Evolutionary conservation across 2,329 filamentous ascomycete genomes (phyloP), one percentile per base, ranked within the genome.

Genomic region (Exophiala xenobiotica): DNA sequence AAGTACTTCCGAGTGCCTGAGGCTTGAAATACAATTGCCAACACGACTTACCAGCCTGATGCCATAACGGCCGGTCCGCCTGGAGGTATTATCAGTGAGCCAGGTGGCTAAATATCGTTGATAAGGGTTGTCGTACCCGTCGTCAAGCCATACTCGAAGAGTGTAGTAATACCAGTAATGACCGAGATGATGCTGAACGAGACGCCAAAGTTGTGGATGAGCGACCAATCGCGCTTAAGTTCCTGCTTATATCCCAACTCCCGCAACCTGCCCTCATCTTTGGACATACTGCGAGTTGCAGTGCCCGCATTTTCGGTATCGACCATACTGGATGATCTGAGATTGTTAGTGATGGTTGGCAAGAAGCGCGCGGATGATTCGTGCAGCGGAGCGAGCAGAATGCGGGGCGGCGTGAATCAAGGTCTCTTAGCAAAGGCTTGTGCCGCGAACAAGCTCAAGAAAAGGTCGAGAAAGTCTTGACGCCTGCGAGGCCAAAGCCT

Each of bases 161-260:
- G 67, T 0, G 80, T 83, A 0, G 79, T 81, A 37, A 82, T 73
- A 44, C 80, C 80, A 1, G 79, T 82, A 53, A 83, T 79, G 44
- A 83, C 78, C 48, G 79, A 77, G 62, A 83, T 82, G 59, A 83
- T 82, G 4, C 78, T 80, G 63, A 82, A 83, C 0, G 78, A 82
- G 5, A 82, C 78, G 22, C 80, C 80, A 67, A 83, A 83, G 61
- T 82, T 83, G 60, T 83, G 80, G 45, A 77, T 67, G 53, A 82
- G 60, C 3, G 77, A 75, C 80, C 80, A 83, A 63, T 81, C 78
- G 42, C 80, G 71, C 27, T 74, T 73, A 56, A 83, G 64, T 59
- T 82, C 79, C 54, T 83, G 80, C 63, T 80, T 78, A 64, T 83
- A 84, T 1, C 81, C 81, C 59, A 83, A 73, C 56, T 78, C 73